phyloP scores from a whole-genome alignment of 1,139 yeast species.

The Kodamaea anthophila region DNA sequence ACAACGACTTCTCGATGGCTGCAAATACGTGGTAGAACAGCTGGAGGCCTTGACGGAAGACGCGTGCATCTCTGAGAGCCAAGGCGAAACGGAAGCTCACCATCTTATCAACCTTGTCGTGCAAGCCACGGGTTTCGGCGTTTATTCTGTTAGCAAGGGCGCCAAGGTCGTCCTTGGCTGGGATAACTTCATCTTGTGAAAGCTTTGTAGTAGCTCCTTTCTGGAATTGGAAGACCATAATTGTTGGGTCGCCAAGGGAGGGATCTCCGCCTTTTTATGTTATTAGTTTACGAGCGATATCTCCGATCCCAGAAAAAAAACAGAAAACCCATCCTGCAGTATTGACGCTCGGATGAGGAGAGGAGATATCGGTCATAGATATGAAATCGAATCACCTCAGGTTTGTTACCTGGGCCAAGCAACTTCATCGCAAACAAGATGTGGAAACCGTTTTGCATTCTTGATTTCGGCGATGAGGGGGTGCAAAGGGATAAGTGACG shows the following conservation, averaged over 20 bases:
- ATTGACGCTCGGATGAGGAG: constrained; percentile 1
- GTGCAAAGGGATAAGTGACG: no score
- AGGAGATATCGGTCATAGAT: constrained; percentile 2
- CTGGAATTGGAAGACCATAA: constrained; percentile 8
- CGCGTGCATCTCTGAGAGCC: constrained; percentile 68
- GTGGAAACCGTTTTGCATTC: no score
- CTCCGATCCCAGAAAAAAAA: constrained; percentile 2
- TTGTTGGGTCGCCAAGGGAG: background rate
- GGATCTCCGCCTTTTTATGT: background rate
- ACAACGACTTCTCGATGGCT: constrained; percentile 55
- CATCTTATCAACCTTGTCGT: constrained; percentile 63
- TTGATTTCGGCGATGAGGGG: no score
- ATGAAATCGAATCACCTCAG: no score
- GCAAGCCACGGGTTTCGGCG: constrained; percentile 55
- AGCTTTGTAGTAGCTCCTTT: constrained; percentile 34
- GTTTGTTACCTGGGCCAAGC: no score
- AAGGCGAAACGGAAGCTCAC: constrained; percentile 67
- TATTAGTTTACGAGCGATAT: constrained; percentile 1
- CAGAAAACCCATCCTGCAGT: constrained; percentile 2
- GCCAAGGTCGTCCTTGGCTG: constrained; percentile 67
- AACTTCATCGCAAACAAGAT: no score
- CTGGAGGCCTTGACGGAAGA: constrained; percentile 77
- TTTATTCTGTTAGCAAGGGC: constrained; percentile 81
- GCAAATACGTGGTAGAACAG: constrained; percentile 71
- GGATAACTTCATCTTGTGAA: constrained; percentile 54